Evolutionary conservation across 1,284 basidiomycete genomes (phyloP), one percentile per base, ranked within the genome.

Genomic region (Ustilago trichophora): DNA sequence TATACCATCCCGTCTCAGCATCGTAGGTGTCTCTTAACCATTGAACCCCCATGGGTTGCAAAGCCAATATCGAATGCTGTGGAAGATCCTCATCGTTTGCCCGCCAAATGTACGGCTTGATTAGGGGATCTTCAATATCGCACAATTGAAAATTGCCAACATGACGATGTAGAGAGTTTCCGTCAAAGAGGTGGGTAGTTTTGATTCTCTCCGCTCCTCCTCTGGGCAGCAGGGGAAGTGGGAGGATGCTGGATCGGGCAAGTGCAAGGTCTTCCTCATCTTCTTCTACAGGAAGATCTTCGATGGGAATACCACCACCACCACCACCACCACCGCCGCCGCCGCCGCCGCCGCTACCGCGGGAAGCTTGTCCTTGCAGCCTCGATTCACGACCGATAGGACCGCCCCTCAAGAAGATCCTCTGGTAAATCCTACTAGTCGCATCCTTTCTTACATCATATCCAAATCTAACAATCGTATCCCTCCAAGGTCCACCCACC

Each of bases 401-500:
- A 5, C 46, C 42, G 9, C 48, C 56, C 8, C 73, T 48, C 25
- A 73, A 32, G 31, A 72, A 73, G 13, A 76, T 46, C 32, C 74
- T 43, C 42, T 76, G 74, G 31, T 71, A 76, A 21, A 92, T 87
- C 66, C 91, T 86, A 35, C 90, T 89, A 34, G 85, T 83, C 0
- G 85, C 84, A 64, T 91, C 86, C 63, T 85, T 84, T 42, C 93
- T 85, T 11, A 94, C 93, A 78, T 99, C 95, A 78, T 95, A 98
- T 3, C 89, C 89, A 56, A 93, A 90, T 36, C 88, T 87, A 22
- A 98, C 86, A 40, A 95, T 85, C 8, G 90, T 90, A 77, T 98
- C 94, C 46, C 92, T 86, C 89, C 91, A 98, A 2, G 93, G 92
- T 0, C 95, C 95, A 66, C 97, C 94, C 59, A 89, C 87, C 78